These are phyloP conservation scores for Cyclospora cayetanensis DNA, from an alignment of 169 alveolate species.

Conservation along the genomic window DNA sequence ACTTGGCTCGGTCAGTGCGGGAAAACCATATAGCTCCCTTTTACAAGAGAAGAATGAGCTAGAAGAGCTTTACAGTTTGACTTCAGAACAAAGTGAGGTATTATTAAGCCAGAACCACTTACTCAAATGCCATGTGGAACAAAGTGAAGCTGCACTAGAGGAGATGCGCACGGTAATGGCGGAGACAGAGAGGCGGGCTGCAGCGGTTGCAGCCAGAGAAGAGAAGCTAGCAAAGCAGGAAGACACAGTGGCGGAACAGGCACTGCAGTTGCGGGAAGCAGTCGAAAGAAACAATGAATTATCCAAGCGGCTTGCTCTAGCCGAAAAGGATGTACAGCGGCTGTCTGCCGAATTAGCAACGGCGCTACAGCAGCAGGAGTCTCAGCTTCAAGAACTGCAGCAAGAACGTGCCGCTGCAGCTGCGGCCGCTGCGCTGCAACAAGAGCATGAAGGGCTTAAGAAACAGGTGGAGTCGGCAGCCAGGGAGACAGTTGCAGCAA, in stretches of 20 bases:
- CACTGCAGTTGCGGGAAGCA: constrained; percentile 17
- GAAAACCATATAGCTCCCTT: not conserved
- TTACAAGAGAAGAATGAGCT: constrained; percentile 66
- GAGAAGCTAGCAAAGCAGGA: constrained; percentile 17
- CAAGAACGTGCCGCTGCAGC: constrained; percentile 45
- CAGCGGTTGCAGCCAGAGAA: constrained; percentile 41
- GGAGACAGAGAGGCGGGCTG: constrained; percentile 60
- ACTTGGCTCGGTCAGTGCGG: not conserved
- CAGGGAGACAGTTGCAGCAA: constrained; percentile 64
- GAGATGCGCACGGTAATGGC: constrained; percentile 39
- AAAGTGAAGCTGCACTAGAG: constrained; percentile 47
- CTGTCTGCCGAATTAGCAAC: constrained; percentile 13
- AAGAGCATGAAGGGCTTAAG: constrained; percentile 15
- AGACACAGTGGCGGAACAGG: not conserved
- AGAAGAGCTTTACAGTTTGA: constrained; percentile 64
- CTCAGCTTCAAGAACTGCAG: constrained; percentile 13
- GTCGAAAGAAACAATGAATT: not conserved
- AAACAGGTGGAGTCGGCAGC: constrained; percentile 48
- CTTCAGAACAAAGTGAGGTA: constrained; percentile 70
- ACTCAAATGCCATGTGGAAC: constrained; percentile 67
- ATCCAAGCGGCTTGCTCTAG: constrained; percentile 5
- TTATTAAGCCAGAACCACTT: constrained; percentile 66
- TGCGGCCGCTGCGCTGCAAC: constrained; percentile 60
- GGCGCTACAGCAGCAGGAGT: constrained; percentile 8
- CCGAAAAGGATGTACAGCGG: constrained; percentile 31